Percentiles rank a stretch among this genome's conserved stretches.
Evolutionary conservation across 768 basidiomycete genomes (phyloP).

Genomic region (Boletus subparvulus): DNA sequence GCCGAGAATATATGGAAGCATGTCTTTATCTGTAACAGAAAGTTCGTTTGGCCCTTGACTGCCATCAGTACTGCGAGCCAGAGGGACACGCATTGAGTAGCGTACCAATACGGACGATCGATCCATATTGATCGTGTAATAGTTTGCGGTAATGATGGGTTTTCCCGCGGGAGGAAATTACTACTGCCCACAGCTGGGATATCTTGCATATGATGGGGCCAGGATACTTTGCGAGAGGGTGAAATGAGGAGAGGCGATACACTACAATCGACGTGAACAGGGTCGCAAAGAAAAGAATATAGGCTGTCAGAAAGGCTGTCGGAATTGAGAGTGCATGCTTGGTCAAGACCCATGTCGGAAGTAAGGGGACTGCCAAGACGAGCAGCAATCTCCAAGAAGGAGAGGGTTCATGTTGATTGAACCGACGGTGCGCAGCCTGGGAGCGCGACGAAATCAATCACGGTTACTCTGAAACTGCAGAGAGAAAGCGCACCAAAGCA

Average conservation of each 20-base stretch:
- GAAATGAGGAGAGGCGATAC: slow-evolving; percentile 40
- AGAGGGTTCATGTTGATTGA: slow-evolving; percentile 19
- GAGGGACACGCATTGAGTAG: neutral
- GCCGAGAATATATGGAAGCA: slow-evolving; percentile 25
- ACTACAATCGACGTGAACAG: slow-evolving; percentile 28
- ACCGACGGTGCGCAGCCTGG: slow-evolving; percentile 16
- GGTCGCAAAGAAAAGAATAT: slow-evolving; percentile 17
- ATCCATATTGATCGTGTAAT: slow-evolving; percentile 33
- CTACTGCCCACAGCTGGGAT: slow-evolving; percentile 32
- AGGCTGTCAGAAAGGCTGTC: slow-evolving; percentile 10
- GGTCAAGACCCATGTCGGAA: slow-evolving; percentile 11
- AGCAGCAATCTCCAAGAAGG: slow-evolving; percentile 15
- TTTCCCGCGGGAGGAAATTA: slow-evolving; percentile 18
- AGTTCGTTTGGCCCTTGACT: slow-evolving; percentile 39
- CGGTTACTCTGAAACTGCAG: neutral
- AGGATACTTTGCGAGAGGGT: slow-evolving; percentile 39
- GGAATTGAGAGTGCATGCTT: slow-evolving; percentile 4
- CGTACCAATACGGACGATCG: slow-evolving; percentile 35
- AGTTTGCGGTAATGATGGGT: slow-evolving; percentile 15
- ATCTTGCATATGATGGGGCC: slow-evolving; percentile 34
- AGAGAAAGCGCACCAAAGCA: slow-evolving; percentile 13
- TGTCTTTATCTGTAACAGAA: slow-evolving; percentile 29
- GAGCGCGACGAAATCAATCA: neutral
- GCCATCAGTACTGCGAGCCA: slow-evolving; percentile 2
- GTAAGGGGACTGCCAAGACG: slow-evolving; percentile 12